Evolutionary conservation across 441 rosid genomes (phyloP).

Genomic region (Sinapis alba): DNA sequence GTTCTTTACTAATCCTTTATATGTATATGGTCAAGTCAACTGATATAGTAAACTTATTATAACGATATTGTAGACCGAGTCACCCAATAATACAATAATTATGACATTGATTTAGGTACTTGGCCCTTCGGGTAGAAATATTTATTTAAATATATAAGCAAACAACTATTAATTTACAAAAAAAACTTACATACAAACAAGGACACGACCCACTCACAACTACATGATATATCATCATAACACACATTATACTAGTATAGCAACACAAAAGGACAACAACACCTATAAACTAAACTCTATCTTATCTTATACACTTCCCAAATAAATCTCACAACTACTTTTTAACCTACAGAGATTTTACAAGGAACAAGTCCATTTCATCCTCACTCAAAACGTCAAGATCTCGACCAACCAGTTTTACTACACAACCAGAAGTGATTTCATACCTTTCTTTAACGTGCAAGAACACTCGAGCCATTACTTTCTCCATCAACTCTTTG

Average conservation of each 20-base stretch:
- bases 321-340: slow-evolving; percentile 7
- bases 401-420: slow-evolving; percentile 51
- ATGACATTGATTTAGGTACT: neutral
- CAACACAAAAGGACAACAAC: slow-evolving; percentile 16
- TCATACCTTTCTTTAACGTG: slow-evolving; percentile 49
- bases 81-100: neutral
- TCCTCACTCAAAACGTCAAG: slow-evolving; percentile 21
- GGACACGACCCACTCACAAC: slow-evolving; percentile 7
- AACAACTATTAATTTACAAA: slow-evolving; percentile 28
- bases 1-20: neutral
- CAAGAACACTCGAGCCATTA: slow-evolving; percentile 50
- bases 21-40: neutral
- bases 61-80: neutral
- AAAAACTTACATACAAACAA: slow-evolving; percentile 17
- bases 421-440: slow-evolving; percentile 44
- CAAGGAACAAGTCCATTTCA: slow-evolving; percentile 36
- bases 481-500: slow-evolving; percentile 61
- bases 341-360: slow-evolving; percentile 31
- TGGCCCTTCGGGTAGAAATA: neutral
- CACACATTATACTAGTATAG: slow-evolving; percentile 18
- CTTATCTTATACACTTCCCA: slow-evolving; percentile 25
- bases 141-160: slow-evolving; percentile 8
- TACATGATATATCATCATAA: slow-evolving; percentile 17
- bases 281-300: slow-evolving; percentile 30
- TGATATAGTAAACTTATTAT: neutral